A percentile compares a stretch with the other conserved stretches of the same genome.
Conservation (phyloP, 1,284 basidiomycete genomes). For the Cutaneotrichosporon spelunceum region DNA sequence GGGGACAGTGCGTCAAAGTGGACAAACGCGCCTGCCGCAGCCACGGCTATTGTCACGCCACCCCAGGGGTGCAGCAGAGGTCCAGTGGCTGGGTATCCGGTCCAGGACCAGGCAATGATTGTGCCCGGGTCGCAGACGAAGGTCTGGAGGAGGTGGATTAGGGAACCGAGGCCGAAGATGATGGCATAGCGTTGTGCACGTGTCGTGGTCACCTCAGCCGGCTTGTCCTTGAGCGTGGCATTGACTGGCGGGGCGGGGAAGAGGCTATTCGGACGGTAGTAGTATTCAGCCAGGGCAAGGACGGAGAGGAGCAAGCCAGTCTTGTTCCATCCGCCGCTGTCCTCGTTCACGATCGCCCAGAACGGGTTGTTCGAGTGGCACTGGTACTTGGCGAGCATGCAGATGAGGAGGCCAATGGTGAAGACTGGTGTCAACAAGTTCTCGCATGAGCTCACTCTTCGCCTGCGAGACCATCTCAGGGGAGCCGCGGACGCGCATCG, state of each 20-base stretch:
- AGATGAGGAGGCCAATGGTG: slow-evolving; percentile 64
- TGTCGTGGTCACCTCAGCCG: slow-evolving; percentile 13
- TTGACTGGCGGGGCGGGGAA: slow-evolving; percentile 35
- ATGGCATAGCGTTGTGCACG: slow-evolving; percentile 23
- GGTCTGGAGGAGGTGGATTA: slow-evolving; percentile 74
- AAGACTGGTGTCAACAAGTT: slow-evolving; percentile 55
- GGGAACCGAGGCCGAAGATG: slow-evolving; percentile 63
- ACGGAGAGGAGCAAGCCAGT: slow-evolving; percentile 57
- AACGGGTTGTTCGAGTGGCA: slow-evolving; percentile 82
- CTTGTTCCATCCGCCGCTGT: slow-evolving; percentile 70
- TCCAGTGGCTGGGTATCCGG: slow-evolving; percentile 74
- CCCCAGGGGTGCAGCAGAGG: slow-evolving; percentile 74
- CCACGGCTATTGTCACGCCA: slow-evolving; percentile 64
- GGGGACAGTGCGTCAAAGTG: slow-evolving; percentile 5
- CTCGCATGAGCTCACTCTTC: slow-evolving; percentile 55
- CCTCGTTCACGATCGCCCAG: slow-evolving; percentile 71
- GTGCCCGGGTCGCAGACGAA: slow-evolving; percentile 77
- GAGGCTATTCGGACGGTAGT: slow-evolving; percentile 35
- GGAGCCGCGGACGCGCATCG: slow-evolving; percentile 57
- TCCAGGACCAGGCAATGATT: slow-evolving; percentile 86
- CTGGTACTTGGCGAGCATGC: slow-evolving; percentile 70
- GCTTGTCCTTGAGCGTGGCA: slow-evolving; percentile 18
- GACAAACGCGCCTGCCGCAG: slow-evolving; percentile 56
- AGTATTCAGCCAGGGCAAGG: slow-evolving; percentile 43
- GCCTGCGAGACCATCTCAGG: slow-evolving; percentile 53